Evolutionary conservation across 306 rosid genomes (phyloP).

Genomic region (Cucurbita maxima): DNA sequence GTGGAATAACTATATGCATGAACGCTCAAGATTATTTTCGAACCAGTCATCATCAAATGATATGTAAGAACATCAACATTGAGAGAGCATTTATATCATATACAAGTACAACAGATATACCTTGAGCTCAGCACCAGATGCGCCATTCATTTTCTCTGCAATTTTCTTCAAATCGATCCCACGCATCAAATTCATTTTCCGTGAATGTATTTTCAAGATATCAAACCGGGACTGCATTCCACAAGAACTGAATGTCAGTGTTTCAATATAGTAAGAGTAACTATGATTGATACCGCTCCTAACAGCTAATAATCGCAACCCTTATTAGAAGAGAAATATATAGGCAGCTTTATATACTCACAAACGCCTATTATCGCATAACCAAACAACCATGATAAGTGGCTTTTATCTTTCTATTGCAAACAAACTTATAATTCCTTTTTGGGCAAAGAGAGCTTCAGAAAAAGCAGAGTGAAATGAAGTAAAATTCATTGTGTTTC

Average conservation of each 20-base stretch:
- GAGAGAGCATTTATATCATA: background rate
- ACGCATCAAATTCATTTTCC: slow-evolving; percentile 98
- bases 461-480: background rate
- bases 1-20: background rate
- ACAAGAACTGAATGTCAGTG: background rate
- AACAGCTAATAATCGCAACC: background rate
- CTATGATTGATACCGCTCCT: background rate
- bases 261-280: background rate
- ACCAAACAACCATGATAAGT: background rate
- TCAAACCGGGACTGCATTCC: slow-evolving; percentile 75
- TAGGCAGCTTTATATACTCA: background rate
- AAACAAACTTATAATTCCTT: background rate
- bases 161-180: slow-evolving; percentile 98
- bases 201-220: slow-evolving; percentile 90
- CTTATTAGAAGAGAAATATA: background rate
- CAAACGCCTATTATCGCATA: background rate
- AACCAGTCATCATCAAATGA: background rate
- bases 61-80: background rate
- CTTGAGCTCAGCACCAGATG: slow-evolving; percentile 99
- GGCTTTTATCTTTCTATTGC: background rate
- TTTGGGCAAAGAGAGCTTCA: background rate
- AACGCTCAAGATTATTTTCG: background rate
- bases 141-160: slow-evolving; percentile 96
- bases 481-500: background rate
- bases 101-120: slow-evolving; percentile 16